phyloP scores from a whole-genome alignment of 768 basidiomycete species.

The Phanerochaete carnosa region DNA sequence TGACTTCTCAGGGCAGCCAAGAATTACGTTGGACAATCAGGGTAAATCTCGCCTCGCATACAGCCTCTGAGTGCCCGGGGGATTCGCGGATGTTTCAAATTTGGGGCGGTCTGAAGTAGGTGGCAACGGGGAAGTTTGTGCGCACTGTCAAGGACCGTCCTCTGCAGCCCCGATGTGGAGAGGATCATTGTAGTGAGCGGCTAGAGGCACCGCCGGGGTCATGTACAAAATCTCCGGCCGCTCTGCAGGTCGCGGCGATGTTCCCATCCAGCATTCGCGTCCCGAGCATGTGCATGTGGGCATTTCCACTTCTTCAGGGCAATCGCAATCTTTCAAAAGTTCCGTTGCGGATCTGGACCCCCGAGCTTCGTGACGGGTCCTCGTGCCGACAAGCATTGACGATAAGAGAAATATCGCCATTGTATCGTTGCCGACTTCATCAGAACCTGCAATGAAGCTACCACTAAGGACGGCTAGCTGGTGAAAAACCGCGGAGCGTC shows the following conservation, averaged over 20 bases:
- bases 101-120: neutral
- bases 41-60: too few species aligned
- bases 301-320: neutral
- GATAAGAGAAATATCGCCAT: neutral
- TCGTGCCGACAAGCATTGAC: neutral
- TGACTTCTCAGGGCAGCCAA: neutral
- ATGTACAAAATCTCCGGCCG: neutral
- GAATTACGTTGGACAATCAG: too few species aligned
- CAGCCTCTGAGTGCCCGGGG: neutral
- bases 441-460: neutral
- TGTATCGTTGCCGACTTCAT: neutral
- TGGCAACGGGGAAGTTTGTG: neutral
- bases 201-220: neutral
- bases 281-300: neutral
- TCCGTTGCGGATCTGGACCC: neutral
- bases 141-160: neutral
- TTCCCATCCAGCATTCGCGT: neutral
- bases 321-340: neutral
- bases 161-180: neutral
- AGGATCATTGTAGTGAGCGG: neutral
- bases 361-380: neutral
- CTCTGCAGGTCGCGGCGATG: neutral
- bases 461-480: neutral
- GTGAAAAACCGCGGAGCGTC: neutral
- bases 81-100: neutral